A percentile compares a stretch with the other conserved stretches of the same genome.
phyloP scores from a whole-genome alignment of 192 early-diverging fungal species.

The Backusella tarrabulga region DNA sequence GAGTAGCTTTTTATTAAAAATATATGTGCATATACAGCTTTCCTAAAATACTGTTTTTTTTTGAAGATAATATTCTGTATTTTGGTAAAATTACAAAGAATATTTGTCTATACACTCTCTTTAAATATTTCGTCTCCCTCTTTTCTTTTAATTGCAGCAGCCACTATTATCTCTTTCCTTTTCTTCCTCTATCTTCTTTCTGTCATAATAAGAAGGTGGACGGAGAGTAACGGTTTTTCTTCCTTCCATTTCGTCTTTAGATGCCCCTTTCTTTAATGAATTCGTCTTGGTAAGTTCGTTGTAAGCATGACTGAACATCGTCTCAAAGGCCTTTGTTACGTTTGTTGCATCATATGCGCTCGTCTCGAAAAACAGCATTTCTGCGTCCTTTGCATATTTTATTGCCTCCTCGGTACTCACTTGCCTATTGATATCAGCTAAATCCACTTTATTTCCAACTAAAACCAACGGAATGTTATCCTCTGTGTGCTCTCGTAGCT shows the following conservation, averaged over 20 bases:
- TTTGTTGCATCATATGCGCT: constrained; percentile 73
- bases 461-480: constrained; percentile 89
- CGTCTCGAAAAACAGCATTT: constrained; percentile 82
- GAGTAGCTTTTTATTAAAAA: background rate
- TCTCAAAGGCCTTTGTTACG: constrained; percentile 73
- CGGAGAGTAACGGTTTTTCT: background rate
- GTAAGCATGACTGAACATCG: constrained; percentile 79
- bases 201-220: background rate
- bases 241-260: constrained; percentile 1
- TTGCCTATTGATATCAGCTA: constrained; percentile 59
- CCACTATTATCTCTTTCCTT: background rate
- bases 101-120: background rate
- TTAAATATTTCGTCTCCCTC: background rate
- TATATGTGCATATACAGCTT: background rate
- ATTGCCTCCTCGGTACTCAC: constrained; percentile 74
- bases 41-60: background rate
- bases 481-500: constrained; percentile 88
- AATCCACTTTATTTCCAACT: constrained; percentile 91
- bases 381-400: constrained; percentile 72
- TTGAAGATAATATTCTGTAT: background rate
- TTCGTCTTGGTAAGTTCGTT: constrained; percentile 24
- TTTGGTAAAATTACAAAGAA: background rate
- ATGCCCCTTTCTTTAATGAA: background rate
- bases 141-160: background rate
- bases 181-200: background rate